Evolutionary conservation across 2,329 filamentous ascomycete genomes (phyloP).

Genomic region (Botrytis fabae): DNA sequence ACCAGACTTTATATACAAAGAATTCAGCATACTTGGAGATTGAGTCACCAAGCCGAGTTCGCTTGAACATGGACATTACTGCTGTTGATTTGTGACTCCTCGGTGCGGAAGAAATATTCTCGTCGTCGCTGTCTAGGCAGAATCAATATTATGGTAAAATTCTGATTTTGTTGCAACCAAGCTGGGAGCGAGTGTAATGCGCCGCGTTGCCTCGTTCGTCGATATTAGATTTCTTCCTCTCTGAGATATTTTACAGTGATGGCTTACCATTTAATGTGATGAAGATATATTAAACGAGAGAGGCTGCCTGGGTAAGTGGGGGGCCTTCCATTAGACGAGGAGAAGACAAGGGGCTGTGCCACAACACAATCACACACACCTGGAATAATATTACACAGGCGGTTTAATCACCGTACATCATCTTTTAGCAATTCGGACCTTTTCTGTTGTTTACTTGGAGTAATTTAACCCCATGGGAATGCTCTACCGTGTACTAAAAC

Average conservation of each 20-base stretch:
- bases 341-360: not conserved
- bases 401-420: not conserved
- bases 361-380: not conserved
- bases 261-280: not conserved
- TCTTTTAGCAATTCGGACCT: not conserved
- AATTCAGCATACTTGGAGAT: not conserved
- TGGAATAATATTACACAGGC: not conserved
- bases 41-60: not conserved
- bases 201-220: not conserved
- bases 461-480: not conserved
- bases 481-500: not conserved
- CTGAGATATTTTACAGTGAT: not conserved
- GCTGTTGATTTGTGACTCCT: not conserved
- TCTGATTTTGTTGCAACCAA: not conserved
- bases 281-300: slow-evolving; percentile 1
- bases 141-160: not conserved
- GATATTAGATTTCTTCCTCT: not conserved
- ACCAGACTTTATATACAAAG: not conserved
- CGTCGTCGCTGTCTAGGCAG: not conserved
- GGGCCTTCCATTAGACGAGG: not conserved
- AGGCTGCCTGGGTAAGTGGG: not conserved
- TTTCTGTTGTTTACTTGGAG: not conserved
- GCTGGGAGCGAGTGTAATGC: not conserved
- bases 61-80: not conserved
- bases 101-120: not conserved